Evolutionary conservation across 2,329 filamentous ascomycete genomes (phyloP), one percentile per base, ranked within the genome.

Genomic region (Hymenoscyphus linearis): DNA sequence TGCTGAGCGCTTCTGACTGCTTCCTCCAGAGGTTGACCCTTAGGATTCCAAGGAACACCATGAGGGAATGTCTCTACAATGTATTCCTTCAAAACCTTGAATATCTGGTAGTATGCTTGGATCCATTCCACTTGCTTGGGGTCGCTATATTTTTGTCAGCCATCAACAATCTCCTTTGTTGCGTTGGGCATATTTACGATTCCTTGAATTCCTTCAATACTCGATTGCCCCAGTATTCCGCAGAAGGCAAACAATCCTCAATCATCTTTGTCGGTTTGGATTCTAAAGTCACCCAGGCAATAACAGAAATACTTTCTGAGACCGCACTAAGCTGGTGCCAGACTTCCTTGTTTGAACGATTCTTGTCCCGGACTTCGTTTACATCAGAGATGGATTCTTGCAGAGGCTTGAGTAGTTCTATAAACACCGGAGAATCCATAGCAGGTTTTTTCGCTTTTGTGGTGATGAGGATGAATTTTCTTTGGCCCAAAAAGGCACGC

Each of bases 211-310:
- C 89, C 77, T 92, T 96, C 68, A 98, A 79, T 40, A 99, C 90
- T 69, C 93, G 86, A 79, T 99, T 98, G 36, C 95, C 95, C 70
- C 91, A 97, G 78, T 96, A 96, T 74, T 98, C 89, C 47, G 93
- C 91, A 57, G 91, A 88, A 34, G 88, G 87, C 22, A 96, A 81
- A 62, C 88, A 88, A 68, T 96, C 93, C 54, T 87, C 87, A 54
- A 98, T 89, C 70, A 93, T 90, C 71, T 95, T 93, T 66, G 84
- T 87, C 2, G 95, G 95, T 73, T 91, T 92, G 65, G 79, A 82
- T 58, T 96, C 90, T 55, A 95, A 85, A 0, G 88, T 89, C 61
- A 98, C 89, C 95, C 95, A 99, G 36, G 90, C 91, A 62, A 99
- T 79, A 44, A 92, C 87, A 72, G 91, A 88, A 67, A 96, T 93